Conservation (phyloP, 306 rosid genomes). For the Hippophae gyantsensis region DNA sequence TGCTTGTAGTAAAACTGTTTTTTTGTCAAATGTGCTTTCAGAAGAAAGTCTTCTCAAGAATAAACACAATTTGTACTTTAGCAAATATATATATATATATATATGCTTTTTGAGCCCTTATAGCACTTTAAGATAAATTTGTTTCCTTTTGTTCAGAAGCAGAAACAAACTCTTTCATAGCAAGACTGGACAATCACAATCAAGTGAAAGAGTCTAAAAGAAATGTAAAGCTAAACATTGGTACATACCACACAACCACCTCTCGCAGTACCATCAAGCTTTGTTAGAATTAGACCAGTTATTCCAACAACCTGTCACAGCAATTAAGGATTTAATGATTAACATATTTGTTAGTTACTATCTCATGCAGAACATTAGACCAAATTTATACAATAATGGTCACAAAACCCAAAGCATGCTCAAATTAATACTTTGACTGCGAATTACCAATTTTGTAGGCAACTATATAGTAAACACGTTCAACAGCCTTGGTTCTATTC, state of each 20-base stretch:
- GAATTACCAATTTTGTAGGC: constrained; percentile 3
- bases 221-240: background rate
- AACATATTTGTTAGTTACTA: background rate
- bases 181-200: no score
- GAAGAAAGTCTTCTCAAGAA: no score
- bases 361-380: background rate
- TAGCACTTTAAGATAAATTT: no score
- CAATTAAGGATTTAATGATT: constrained; percentile 4
- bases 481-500: no score
- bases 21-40: no score
- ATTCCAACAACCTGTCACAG: constrained; percentile 70
- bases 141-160: no score
- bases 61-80: no score
- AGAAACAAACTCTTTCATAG: no score
- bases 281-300: constrained; percentile 85
- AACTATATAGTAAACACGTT: background rate
- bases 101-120: no score
- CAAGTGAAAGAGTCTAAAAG: background rate
- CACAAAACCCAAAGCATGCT: no score
- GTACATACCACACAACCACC: constrained; percentile 93
- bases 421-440: background rate
- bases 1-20: no score
- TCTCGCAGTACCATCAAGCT: constrained; percentile 94
- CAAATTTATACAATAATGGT: background rate
- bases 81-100: no score